Percentiles rank a stretch among this genome's conserved stretches.
Conservation (phyloP, 2,329 filamentous ascomycete genomes). For the Aspergillus nomiae region DNA sequence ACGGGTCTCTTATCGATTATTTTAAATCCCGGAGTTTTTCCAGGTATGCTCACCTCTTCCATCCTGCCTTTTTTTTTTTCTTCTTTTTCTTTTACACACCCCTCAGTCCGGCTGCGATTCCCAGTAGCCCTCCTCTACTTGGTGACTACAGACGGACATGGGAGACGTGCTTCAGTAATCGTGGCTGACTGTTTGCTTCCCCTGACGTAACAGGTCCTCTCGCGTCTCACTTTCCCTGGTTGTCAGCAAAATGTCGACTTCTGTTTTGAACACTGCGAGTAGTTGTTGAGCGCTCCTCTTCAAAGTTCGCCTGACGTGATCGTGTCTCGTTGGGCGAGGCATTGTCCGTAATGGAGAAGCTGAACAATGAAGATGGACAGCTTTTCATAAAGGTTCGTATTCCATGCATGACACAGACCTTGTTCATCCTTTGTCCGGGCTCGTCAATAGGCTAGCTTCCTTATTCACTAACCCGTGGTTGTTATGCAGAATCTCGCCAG, state of each 20-base stretch:
- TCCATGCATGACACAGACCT: background rate
- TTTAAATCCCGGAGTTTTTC: background rate
- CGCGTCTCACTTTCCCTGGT: slow-evolving; percentile 22
- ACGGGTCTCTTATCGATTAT: background rate
- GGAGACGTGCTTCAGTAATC: background rate
- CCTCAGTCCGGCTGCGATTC: background rate
- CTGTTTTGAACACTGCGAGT: slow-evolving; percentile 26
- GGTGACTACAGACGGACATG: background rate
- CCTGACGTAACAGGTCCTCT: slow-evolving; percentile 24
- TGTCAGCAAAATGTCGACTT: slow-evolving; percentile 38
- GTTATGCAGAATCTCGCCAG: slow-evolving; percentile 78
- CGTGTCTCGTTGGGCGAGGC: slow-evolving; percentile 31
- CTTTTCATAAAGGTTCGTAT: slow-evolving; percentile 50
- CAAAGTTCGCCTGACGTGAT: slow-evolving; percentile 37
- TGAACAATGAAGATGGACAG: slow-evolving; percentile 53
- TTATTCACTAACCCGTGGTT: background rate
- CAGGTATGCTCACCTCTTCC: background rate
- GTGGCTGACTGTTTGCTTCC: slow-evolving; percentile 11
- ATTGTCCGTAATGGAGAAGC: slow-evolving; percentile 48
- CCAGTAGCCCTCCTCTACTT: background rate
- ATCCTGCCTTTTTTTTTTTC: slow-evolving; percentile 13
- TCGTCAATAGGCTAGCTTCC: slow-evolving; percentile 10
- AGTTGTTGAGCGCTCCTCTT: slow-evolving; percentile 38
- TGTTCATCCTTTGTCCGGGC: slow-evolving; percentile 1
- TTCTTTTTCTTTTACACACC: background rate